Conservation (phyloP, 176 grass and related monocot species). For the Rhipidocladum racemiflorum region DNA sequence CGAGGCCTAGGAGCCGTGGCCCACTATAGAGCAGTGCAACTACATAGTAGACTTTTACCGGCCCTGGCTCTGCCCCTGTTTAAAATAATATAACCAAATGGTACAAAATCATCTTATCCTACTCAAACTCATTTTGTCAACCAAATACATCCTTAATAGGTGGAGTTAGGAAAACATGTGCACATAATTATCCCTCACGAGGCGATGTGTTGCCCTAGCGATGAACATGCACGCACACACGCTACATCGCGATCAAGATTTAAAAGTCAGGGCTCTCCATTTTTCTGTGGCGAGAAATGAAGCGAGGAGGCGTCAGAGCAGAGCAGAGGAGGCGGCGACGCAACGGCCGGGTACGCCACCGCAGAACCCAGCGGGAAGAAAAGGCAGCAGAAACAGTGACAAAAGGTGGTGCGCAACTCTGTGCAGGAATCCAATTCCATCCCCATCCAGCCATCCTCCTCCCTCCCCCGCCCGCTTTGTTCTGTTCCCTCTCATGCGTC, state of each 20-base stretch:
- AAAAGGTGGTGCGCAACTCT: constrained; percentile 18
- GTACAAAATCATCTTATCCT: no score
- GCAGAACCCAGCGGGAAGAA: background rate
- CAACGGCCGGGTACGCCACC: background rate
- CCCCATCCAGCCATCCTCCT: background rate
- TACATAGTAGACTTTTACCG: no score
- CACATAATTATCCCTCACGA: no score
- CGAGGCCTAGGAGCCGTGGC: no score
- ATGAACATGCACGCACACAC: no score
- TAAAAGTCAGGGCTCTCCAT: background rate
- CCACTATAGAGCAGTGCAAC: no score
- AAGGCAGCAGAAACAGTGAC: background rate
- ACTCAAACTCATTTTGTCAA: no score
- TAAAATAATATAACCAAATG: no score
- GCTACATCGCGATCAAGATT: background rate
- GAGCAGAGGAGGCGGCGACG: background rate
- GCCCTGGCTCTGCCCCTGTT: no score
- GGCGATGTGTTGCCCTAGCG: no score
- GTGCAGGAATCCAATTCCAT: constrained; percentile 47
- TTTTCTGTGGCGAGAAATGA: constrained; percentile 45
- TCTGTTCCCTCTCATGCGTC: background rate
- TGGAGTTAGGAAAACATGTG: no score
- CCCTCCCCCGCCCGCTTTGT: background rate
- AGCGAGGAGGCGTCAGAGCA: background rate
- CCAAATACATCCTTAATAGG: no score